Evolutionary conservation across 345 rosid genomes (phyloP).

Genomic region (Rhizophora apiculata): DNA sequence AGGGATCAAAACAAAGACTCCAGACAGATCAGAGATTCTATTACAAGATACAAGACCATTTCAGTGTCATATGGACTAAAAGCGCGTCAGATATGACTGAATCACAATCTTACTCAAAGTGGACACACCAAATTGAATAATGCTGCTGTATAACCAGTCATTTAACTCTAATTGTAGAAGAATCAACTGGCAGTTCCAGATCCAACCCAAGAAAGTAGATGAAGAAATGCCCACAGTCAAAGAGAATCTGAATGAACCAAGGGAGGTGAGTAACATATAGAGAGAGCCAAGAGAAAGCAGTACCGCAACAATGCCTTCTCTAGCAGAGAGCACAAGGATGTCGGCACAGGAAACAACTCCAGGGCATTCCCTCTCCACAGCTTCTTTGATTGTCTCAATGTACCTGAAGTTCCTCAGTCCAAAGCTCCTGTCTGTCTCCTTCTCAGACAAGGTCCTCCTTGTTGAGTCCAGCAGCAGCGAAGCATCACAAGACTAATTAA

Average conservation of each 20-base stretch:
- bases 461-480: slow-evolving; percentile 95
- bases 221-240: not conserved
- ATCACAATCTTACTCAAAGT: not conserved
- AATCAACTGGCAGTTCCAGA: not conserved
- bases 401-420: slow-evolving; percentile 94
- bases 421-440: slow-evolving; percentile 94
- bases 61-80: too few relatives aligned
- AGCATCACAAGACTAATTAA: slow-evolving; percentile 81
- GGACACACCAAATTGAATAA: not conserved
- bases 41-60: too few relatives aligned
- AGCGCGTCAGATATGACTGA: not conserved
- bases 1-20: not conserved
- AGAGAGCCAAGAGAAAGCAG: not conserved
- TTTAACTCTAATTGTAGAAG: not conserved
- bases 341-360: slow-evolving; percentile 90
- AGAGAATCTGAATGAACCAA: not conserved
- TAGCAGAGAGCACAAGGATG: slow-evolving; percentile 78
- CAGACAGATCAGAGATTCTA: too few relatives aligned
- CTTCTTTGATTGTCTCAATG: slow-evolving; percentile 86
- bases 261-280: not conserved
- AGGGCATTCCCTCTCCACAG: slow-evolving; percentile 91
- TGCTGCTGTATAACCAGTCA: not conserved
- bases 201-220: not conserved
- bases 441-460: slow-evolving; percentile 87
- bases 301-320: slow-evolving; percentile 86